Conservation (phyloP, 257 asterid species). For the Solanum corneliomulleri region DNA sequence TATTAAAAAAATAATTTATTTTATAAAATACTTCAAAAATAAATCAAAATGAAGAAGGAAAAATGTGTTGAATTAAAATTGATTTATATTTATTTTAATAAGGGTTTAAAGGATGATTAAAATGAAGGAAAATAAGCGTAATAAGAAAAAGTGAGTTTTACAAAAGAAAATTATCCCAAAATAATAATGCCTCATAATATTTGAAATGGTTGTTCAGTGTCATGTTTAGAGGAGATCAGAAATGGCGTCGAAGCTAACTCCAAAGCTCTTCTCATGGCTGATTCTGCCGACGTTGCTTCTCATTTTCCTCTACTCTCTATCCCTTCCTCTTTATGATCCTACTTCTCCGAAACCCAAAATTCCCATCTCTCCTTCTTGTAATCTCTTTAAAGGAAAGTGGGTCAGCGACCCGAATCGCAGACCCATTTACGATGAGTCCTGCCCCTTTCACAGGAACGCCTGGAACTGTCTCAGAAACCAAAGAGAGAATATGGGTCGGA, state of each 20-base stretch:
- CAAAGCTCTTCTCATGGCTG: conserved; percentile 35
- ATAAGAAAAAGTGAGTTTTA: background rate
- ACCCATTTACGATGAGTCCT: conserved; percentile 70
- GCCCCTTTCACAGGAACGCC: conserved; percentile 82
- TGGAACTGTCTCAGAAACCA: conserved; percentile 86
- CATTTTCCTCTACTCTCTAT: conserved; percentile 58
- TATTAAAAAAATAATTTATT: too few species aligned
- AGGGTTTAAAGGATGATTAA: background rate
- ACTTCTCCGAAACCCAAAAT: background rate
- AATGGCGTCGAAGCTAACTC: conserved; percentile 35
- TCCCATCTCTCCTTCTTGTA: conserved; percentile 29
- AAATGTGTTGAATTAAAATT: too few species aligned
- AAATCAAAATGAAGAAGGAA: too few species aligned
- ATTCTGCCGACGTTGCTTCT: conserved; percentile 47
- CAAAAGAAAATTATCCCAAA: background rate
- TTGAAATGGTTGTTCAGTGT: background rate
- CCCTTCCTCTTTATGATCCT: conserved; percentile 34
- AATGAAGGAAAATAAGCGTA: too few species aligned
- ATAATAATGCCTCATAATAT: background rate
- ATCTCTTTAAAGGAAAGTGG: conserved; percentile 79
- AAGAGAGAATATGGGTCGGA: conserved; percentile 64
- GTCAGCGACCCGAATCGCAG: conserved; percentile 46
- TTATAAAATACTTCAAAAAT: too few species aligned
- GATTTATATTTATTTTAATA: too few species aligned
- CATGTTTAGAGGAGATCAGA: background rate